phyloP scores from a whole-genome alignment of 1,139 yeast species.

The Trichomonascaceae sp. region DNA sequence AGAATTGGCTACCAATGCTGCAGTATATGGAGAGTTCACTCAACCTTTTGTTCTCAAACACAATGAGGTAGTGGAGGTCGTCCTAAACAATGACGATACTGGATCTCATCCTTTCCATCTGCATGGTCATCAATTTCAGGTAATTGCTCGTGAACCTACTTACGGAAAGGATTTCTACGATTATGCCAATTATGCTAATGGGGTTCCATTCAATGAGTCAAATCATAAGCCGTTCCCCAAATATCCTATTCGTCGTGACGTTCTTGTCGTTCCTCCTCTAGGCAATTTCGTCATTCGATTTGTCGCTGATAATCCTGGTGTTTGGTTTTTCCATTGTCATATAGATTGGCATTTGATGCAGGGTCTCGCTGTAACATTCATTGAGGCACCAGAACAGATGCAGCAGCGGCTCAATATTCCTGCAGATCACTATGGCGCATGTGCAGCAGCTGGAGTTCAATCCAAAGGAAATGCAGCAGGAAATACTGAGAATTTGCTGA shows the following conservation, averaged over 20 bases:
- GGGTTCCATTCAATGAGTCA: constrained; percentile 43
- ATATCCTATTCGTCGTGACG: constrained; percentile 65
- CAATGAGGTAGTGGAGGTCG: constrained; percentile 57
- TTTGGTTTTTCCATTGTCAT: constrained; percentile 93
- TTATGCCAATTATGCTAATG: constrained; percentile 29
- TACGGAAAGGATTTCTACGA: constrained; percentile 37
- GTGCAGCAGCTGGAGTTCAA: constrained; percentile 48
- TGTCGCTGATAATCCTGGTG: constrained; percentile 80
- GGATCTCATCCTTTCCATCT: constrained; percentile 83
- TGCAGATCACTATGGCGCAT: constrained; percentile 52
- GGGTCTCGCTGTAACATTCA: constrained; percentile 67
- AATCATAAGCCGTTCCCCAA: constrained; percentile 43
- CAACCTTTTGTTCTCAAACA: constrained; percentile 64
- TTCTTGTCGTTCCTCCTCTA: constrained; percentile 57
- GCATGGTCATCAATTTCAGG: constrained; percentile 76
- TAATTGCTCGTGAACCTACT: constrained; percentile 49
- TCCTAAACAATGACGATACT: constrained; percentile 62
- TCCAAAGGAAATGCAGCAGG: constrained; percentile 83
- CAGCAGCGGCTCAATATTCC: constrained; percentile 42
- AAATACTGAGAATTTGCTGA: constrained; percentile 51
- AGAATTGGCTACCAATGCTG: constrained; percentile 37
- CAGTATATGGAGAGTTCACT: constrained; percentile 75
- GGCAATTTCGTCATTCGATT: constrained; percentile 63
- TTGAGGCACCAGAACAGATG: constrained; percentile 69
- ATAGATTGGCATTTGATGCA: constrained; percentile 92